These are phyloP conservation scores for Microthyrium microscopicum DNA, from an alignment of 2,329 filamentous ascomycete species.

Conservation along the genomic window DNA sequence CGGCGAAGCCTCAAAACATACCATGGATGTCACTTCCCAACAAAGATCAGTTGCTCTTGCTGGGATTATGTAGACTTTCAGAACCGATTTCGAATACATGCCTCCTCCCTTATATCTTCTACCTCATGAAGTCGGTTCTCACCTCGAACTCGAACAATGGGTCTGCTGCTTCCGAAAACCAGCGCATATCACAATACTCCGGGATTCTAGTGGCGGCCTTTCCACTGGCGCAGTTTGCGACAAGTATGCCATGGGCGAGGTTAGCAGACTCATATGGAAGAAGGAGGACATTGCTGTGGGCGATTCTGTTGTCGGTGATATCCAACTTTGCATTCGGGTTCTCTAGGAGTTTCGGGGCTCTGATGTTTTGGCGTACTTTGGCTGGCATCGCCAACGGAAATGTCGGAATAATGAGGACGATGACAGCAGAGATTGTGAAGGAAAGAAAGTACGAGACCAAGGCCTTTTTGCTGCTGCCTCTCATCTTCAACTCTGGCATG, in stretches of 20 bases:
- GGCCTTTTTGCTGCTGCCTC: constrained; percentile 31
- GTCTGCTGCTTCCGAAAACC: constrained; percentile 24
- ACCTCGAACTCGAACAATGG: constrained; percentile 25
- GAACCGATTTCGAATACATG: constrained; percentile 58
- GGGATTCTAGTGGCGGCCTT: constrained; percentile 53
- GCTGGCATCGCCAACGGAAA: constrained; percentile 45
- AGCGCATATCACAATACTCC: constrained; percentile 46
- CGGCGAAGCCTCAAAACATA: constrained; percentile 26
- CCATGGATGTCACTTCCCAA: constrained; percentile 49
- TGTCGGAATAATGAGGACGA: constrained; percentile 43
- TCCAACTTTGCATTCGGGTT: constrained; percentile 43
- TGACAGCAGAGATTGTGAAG: constrained; percentile 42
- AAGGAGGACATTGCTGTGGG: constrained; percentile 52
- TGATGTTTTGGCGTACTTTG: constrained; percentile 39
- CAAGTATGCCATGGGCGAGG: constrained; percentile 54
- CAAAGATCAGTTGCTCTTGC: constrained; percentile 50
- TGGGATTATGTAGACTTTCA: constrained; percentile 51
- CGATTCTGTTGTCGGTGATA: constrained; percentile 43
- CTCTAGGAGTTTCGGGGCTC: constrained; percentile 37
- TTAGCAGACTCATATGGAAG: constrained; percentile 45
- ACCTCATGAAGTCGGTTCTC: constrained; percentile 52
- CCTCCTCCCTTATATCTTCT: constrained; percentile 55
- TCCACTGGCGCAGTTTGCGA: constrained; percentile 53
- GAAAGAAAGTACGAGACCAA: constrained; percentile 38
- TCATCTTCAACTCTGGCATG: constrained; percentile 34